These are phyloP conservation scores for Beta vulgaris DNA, from an alignment of 148 eudicot species.

Conservation along the genomic window DNA sequence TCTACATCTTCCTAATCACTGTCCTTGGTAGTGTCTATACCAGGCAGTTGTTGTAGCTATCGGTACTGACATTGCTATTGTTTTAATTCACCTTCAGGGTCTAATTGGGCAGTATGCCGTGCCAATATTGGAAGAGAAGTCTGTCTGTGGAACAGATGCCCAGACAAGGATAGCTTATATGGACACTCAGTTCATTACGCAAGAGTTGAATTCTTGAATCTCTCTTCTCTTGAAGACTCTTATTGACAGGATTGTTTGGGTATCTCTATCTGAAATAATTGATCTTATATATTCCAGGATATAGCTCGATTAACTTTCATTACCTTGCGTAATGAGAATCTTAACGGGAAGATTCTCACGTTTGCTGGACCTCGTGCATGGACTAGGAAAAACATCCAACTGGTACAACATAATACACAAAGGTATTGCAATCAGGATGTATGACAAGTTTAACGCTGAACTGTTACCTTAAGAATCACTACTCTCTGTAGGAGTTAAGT, in stretches of 20 bases:
- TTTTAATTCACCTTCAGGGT: conserved; percentile 46
- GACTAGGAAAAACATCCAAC: too few species aligned
- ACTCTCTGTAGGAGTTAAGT: too few species aligned
- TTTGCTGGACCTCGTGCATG: conserved; percentile 99
- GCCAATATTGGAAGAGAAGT: conserved; percentile 94
- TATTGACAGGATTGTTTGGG: conserved; percentile 9
- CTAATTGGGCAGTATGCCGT: conserved; percentile 99
- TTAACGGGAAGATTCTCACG: conserved; percentile 81
- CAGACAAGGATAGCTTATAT: conserved; percentile 98
- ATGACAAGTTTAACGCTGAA: too few species aligned
- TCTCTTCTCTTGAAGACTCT: neutral
- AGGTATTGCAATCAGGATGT: too few species aligned
- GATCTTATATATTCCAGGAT: conserved; percentile 51
- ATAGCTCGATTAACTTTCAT: conserved; percentile 93
- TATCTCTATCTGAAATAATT: conserved; percentile 1
- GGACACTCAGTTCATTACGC: conserved; percentile 80
- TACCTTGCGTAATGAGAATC: conserved; percentile 83
- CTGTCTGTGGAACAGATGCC: conserved; percentile 99
- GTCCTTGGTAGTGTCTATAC: neutral
- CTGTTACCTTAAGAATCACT: too few species aligned
- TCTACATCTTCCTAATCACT: neutral
- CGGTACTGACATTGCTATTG: conserved; percentile 2
- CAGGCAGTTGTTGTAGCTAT: neutral
- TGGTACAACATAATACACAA: too few species aligned
- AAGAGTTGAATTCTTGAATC: neutral